phyloP scores from a whole-genome alignment of 192 early-diverging fungal genomes.

The Coemansia sp. region DNA sequence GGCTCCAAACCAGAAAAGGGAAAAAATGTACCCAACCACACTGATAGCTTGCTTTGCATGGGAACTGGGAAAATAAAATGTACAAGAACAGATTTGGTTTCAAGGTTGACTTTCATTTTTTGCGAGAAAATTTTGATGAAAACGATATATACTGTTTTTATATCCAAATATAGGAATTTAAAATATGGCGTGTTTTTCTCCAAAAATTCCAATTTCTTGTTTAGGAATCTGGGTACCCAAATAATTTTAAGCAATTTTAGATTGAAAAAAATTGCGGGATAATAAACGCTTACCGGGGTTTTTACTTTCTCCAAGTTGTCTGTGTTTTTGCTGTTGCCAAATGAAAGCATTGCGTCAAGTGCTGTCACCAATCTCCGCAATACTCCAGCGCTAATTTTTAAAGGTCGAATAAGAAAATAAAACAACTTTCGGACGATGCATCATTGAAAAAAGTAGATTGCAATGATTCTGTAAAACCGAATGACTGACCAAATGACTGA shows the following conservation, averaged over 20 bases:
- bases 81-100: not conserved
- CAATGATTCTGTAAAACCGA: too few species aligned
- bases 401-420: too few species aligned
- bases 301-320: too few species aligned
- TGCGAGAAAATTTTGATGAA: not conserved
- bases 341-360: too few species aligned
- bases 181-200: conserved; percentile 12
- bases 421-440: too few species aligned
- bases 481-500: too few species aligned
- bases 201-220: not conserved
- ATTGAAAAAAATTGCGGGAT: too few species aligned
- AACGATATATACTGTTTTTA: not conserved
- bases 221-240: not conserved
- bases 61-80: not conserved
- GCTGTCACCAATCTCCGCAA: not conserved
- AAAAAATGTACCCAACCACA: not conserved
- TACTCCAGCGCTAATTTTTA: not conserved
- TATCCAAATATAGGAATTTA: not conserved
- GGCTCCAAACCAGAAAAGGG: not conserved
- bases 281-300: too few species aligned
- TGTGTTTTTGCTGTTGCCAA: too few species aligned
- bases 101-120: not conserved
- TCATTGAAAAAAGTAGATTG: too few species aligned
- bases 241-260: too few species aligned
- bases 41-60: not conserved